Percentiles rank a stretch among this genome's conserved stretches.
These are phyloP conservation scores for Logfia minima DNA, from an alignment of 129 eudicot species.

Conservation along the genomic window DNA sequence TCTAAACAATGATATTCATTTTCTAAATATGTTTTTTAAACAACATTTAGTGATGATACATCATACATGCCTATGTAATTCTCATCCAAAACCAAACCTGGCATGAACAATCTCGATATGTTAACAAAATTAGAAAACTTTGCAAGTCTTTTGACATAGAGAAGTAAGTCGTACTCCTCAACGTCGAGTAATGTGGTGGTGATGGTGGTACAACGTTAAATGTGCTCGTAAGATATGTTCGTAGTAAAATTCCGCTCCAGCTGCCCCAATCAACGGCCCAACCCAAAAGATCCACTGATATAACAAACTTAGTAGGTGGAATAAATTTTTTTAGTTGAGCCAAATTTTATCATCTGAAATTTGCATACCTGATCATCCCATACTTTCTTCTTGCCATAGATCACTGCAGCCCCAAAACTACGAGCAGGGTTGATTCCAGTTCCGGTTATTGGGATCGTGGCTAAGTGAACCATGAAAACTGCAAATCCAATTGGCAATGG, in stretches of 20 bases:
- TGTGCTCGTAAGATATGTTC: slow-evolving; percentile 53
- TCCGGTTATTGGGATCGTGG: slow-evolving; percentile 68
- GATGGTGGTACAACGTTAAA: slow-evolving; percentile 26
- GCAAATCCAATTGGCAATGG: slow-evolving; percentile 74
- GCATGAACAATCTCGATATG: not conserved
- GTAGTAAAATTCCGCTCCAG: slow-evolving; percentile 60
- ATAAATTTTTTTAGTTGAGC: not conserved
- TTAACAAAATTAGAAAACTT: too few species aligned
- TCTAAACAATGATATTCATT: not conserved
- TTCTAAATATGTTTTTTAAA: not conserved
- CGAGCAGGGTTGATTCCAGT: slow-evolving; percentile 74
- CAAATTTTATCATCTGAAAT: not conserved
- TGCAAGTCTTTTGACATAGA: not conserved
- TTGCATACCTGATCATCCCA: slow-evolving; percentile 61
- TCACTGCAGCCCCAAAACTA: slow-evolving; percentile 68
- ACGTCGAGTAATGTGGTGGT: slow-evolving; percentile 28
- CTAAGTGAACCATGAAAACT: slow-evolving; percentile 76
- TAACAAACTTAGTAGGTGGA: not conserved
- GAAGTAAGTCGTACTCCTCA: not conserved
- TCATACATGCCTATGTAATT: too few species aligned
- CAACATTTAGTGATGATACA: not conserved
- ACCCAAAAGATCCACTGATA: slow-evolving; percentile 72
- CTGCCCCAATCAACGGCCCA: slow-evolving; percentile 62
- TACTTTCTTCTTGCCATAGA: slow-evolving; percentile 41
- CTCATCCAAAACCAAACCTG: too few species aligned